Percentiles rank a stretch among this genome's conserved stretches.
Evolutionary conservation across 2,329 filamentous ascomycete genomes (phyloP).

Genomic region (Myrmaecium sp.): DNA sequence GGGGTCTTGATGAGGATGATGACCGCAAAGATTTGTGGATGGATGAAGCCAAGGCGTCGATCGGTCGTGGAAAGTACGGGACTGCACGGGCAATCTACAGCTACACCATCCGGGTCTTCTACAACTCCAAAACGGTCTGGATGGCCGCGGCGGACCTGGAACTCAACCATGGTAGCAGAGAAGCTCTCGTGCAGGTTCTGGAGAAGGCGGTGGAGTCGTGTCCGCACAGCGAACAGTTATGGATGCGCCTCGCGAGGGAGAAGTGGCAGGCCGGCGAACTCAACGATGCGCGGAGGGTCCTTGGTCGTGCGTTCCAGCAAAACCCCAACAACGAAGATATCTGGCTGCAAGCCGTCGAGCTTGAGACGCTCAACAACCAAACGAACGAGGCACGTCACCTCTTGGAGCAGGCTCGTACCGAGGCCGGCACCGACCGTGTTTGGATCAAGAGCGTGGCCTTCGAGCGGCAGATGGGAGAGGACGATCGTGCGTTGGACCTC

Average conservation of each 20-base stretch:
- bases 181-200: conserved; percentile 67
- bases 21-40: conserved; percentile 93
- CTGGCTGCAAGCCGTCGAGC: conserved; percentile 88
- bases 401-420: conserved; percentile 63
- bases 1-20: conserved; percentile 86
- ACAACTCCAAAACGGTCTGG: conserved; percentile 77
- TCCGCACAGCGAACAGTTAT: conserved; percentile 76
- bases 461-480: conserved; percentile 67
- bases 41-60: conserved; percentile 75
- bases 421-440: conserved; percentile 87
- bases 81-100: conserved; percentile 89
- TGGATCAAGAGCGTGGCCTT: conserved; percentile 96
- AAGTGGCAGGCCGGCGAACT: conserved; percentile 82
- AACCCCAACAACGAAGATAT: conserved; percentile 97
- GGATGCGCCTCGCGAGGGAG: conserved; percentile 92
- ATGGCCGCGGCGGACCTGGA: conserved; percentile 82
- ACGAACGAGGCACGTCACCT: conserved; percentile 68
- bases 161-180: conserved; percentile 69
- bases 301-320: conserved; percentile 81
- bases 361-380: conserved; percentile 80
- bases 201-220: conserved; percentile 91
- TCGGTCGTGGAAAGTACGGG: conserved; percentile 66
- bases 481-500: conserved; percentile 68
- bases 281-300: conserved; percentile 68
- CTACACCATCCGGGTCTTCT: conserved; percentile 77